Conservation (phyloP, 2,329 filamentous ascomycete species). For the Diplocarpon rosae region DNA sequence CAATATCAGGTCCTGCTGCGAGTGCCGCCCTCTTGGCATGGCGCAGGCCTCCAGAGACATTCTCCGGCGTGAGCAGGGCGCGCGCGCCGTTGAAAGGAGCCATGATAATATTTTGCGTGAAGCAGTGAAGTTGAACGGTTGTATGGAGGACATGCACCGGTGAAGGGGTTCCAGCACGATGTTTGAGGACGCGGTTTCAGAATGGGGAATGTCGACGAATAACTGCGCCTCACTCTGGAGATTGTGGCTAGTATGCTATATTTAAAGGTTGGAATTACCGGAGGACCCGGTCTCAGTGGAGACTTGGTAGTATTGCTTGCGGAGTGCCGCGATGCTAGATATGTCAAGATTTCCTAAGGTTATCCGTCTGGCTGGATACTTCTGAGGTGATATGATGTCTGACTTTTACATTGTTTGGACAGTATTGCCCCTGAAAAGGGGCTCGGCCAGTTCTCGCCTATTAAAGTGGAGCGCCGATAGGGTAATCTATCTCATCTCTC, state of each 20-base stretch:
- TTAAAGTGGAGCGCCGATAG: too few species aligned
- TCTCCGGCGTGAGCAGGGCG: background rate
- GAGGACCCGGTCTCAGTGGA: too few species aligned
- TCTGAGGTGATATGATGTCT: too few species aligned
- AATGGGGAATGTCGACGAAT: conserved; percentile 1
- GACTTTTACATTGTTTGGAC: too few species aligned
- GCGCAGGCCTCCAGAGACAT: conserved; percentile 2
- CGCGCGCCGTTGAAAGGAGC: conserved; percentile 7
- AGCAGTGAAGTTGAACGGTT: background rate
- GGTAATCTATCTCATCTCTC: too few species aligned
- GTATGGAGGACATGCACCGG: background rate
- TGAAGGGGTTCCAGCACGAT: background rate
- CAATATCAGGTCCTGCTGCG: conserved; percentile 13
- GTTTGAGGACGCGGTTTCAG: conserved; percentile 1
- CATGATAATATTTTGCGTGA: conserved; percentile 4
- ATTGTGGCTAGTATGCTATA: conserved; percentile 1
- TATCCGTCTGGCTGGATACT: too few species aligned
- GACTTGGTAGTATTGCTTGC: too few species aligned
- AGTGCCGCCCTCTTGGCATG: conserved; percentile 4
- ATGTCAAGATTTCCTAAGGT: too few species aligned
- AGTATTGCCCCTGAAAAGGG: too few species aligned
- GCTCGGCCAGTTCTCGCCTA: too few species aligned
- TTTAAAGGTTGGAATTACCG: background rate
- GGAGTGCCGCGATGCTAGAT: too few species aligned
- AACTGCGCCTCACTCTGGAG: conserved; percentile 1